phyloP scores from a whole-genome alignment of 768 basidiomycete genomes.

The Cystobasidiopsis lactophilus region DNA sequence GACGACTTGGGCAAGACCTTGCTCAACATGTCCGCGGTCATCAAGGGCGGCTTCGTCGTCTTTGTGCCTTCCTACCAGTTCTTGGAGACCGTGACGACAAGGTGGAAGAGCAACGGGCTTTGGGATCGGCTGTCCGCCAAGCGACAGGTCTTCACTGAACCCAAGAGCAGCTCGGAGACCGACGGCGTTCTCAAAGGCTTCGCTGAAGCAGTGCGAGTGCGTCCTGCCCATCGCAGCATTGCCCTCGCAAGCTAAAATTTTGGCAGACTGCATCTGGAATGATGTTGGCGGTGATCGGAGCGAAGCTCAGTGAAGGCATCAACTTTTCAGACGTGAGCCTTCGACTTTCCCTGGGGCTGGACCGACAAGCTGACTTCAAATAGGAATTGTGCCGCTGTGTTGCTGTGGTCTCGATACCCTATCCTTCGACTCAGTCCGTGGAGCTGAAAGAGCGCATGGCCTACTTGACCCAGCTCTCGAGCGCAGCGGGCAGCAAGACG shows the following conservation, averaged over 20 bases:
- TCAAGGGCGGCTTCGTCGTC: slow-evolving; percentile 73
- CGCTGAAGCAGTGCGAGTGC: slow-evolving; percentile 29
- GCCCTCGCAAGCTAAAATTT: background rate
- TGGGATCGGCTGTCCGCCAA: slow-evolving; percentile 41
- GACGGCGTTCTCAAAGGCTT: slow-evolving; percentile 57
- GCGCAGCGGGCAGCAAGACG: slow-evolving; percentile 27
- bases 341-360: too few species aligned
- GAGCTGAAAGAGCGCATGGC: slow-evolving; percentile 80
- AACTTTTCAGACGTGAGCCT: slow-evolving; percentile 30
- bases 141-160: slow-evolving; percentile 57
- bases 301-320: slow-evolving; percentile 84
- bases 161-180: slow-evolving; percentile 45
- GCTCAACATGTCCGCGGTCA: slow-evolving; percentile 50
- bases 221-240: background rate
- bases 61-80: slow-evolving; percentile 86
- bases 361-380: slow-evolving; percentile 26
- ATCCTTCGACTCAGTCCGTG: slow-evolving; percentile 70
- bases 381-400: slow-evolving; percentile 37
- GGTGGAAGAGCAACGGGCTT: slow-evolving; percentile 44
- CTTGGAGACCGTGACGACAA: slow-evolving; percentile 40
- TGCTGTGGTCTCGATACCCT: slow-evolving; percentile 72
- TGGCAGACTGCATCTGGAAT: slow-evolving; percentile 23
- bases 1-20: slow-evolving; percentile 64
- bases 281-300: slow-evolving; percentile 83
- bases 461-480: slow-evolving; percentile 45